Evolutionary conservation across 352 stramenopile species (phyloP).

Genomic region (Globisporangium canariense): DNA sequence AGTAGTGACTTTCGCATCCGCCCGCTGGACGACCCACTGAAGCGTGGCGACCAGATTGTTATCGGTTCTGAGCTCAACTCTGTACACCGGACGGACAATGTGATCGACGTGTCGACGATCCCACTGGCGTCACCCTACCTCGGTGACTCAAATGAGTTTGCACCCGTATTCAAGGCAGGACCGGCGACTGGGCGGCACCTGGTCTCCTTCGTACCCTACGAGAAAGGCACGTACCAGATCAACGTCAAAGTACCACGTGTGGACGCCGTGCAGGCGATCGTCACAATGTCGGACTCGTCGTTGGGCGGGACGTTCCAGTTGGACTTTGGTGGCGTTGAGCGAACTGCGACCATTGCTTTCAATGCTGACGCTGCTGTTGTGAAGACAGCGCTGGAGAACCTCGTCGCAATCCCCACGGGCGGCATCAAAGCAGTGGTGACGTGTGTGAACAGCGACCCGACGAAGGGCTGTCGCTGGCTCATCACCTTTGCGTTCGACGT

Average conservation of each 20-base stretch:
- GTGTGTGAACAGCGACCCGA: slow-evolving; percentile 40
- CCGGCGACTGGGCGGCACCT: slow-evolving; percentile 69
- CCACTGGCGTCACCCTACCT: slow-evolving; percentile 70
- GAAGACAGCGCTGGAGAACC: slow-evolving; percentile 54
- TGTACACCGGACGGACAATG: slow-evolving; percentile 49
- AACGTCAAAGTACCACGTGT: slow-evolving; percentile 76
- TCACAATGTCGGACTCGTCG: slow-evolving; percentile 36
- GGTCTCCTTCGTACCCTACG: slow-evolving; percentile 86
- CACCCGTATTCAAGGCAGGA: slow-evolving; percentile 67
- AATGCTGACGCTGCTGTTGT: slow-evolving; percentile 36
- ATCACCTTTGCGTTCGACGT: slow-evolving; percentile 51
- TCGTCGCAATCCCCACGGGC: slow-evolving; percentile 49
- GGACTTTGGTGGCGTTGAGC: slow-evolving; percentile 35
- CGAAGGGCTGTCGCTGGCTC: slow-evolving; percentile 65
- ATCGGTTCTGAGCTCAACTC: slow-evolving; percentile 74
- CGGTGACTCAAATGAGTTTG: slow-evolving; percentile 44
- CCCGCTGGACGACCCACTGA: slow-evolving; percentile 36
- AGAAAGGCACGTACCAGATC: slow-evolving; percentile 89
- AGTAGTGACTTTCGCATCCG: slow-evolving; percentile 35
- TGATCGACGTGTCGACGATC: slow-evolving; percentile 55
- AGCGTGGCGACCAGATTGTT: slow-evolving; percentile 76
- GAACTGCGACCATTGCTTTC: slow-evolving; percentile 54
- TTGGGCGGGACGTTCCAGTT: slow-evolving; percentile 72
- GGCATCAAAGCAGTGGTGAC: slow-evolving; percentile 26
- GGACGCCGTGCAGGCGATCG: slow-evolving; percentile 72